phyloP scores from a whole-genome alignment of 169 alveolate genomes.

The Eimeria falciformis region DNA sequence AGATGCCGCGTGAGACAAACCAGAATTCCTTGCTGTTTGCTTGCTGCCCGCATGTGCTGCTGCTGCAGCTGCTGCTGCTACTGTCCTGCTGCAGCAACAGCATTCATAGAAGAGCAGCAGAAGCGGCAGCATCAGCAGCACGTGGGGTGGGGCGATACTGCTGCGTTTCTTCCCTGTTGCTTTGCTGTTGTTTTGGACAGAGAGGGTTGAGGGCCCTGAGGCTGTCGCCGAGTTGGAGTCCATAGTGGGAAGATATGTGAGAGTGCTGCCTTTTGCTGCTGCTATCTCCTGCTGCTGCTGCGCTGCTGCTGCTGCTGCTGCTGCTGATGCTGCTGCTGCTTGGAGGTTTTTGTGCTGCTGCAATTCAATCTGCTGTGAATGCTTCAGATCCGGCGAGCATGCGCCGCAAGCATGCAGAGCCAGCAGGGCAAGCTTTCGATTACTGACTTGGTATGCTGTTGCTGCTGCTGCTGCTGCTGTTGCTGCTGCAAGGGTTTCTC shows the following conservation, averaged over 20 bases:
- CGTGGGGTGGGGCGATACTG: too few relatives aligned
- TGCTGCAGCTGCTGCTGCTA: not conserved
- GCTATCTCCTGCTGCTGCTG: too few relatives aligned
- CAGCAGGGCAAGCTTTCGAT: not conserved
- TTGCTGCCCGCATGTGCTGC: not conserved
- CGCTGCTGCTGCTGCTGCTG: not conserved
- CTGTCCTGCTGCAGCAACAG: too few relatives aligned
- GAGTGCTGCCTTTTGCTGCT: not conserved
- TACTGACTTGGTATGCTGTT: slow-evolving; percentile 10
- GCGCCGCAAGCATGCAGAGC: not conserved
- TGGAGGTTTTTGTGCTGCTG: not conserved
- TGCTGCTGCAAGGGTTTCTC: too few relatives aligned
- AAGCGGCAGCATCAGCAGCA: too few relatives aligned
- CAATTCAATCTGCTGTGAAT: not conserved
- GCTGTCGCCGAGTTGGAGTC: slow-evolving; percentile 30
- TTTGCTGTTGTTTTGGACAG: slow-evolving; percentile 2
- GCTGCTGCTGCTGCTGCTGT: not conserved
- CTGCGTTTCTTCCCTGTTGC: not conserved
- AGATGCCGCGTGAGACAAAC: not conserved
- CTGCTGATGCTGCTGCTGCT: slow-evolving; percentile 2
- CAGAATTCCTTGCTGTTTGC: not conserved
- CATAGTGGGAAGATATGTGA: not conserved
- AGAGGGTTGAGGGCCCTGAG: slow-evolving; percentile 14
- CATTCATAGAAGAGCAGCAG: too few relatives aligned
- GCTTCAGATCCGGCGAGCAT: slow-evolving; percentile 10